phyloP scores from a whole-genome alignment of 2,329 filamentous ascomycete genomes.

The Ophiostoma pallidulum region DNA sequence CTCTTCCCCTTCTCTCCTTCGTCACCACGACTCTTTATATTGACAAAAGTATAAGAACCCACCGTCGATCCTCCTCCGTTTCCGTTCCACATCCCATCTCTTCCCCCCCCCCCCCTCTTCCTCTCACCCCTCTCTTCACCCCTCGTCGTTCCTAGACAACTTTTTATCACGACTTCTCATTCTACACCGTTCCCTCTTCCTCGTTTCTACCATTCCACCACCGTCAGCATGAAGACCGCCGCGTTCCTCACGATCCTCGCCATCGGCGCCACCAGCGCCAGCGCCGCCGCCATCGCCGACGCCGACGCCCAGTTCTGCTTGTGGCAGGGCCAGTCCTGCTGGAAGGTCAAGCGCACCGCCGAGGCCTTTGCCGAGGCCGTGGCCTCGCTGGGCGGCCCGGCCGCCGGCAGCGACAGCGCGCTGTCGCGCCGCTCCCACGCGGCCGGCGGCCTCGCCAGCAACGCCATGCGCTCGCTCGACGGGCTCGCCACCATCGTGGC shows the following conservation, averaged over 20 bases:
- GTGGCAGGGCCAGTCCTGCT: slow-evolving; percentile 15
- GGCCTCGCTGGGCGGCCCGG: neutral
- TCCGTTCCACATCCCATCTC: neutral
- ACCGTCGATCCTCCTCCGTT: no score
- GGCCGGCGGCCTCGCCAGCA: slow-evolving; percentile 13
- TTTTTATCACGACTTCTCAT: no score
- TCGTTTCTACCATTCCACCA: neutral
- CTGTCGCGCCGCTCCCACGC: slow-evolving; percentile 14
- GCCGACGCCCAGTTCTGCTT: slow-evolving; percentile 14
- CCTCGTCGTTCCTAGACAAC: neutral
- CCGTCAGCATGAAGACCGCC: slow-evolving; percentile 15
- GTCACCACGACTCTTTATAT: no score
- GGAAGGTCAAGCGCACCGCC: slow-evolving; percentile 16
- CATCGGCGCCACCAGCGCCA: slow-evolving; percentile 13
- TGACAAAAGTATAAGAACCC: no score
- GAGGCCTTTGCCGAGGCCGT: slow-evolving; percentile 13
- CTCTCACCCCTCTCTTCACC: neutral
- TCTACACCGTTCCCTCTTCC: neutral
- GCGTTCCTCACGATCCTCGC: slow-evolving; percentile 15
- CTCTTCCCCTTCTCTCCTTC: neutral
- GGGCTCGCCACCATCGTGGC: slow-evolving; percentile 17
- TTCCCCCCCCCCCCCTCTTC: neutral
- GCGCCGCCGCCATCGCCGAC: slow-evolving; percentile 14
- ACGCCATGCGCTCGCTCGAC: slow-evolving; percentile 17
- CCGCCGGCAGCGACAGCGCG: slow-evolving; percentile 2